phyloP scores from a whole-genome alignment of 768 basidiomycete species.

The Hericium alpestre region DNA sequence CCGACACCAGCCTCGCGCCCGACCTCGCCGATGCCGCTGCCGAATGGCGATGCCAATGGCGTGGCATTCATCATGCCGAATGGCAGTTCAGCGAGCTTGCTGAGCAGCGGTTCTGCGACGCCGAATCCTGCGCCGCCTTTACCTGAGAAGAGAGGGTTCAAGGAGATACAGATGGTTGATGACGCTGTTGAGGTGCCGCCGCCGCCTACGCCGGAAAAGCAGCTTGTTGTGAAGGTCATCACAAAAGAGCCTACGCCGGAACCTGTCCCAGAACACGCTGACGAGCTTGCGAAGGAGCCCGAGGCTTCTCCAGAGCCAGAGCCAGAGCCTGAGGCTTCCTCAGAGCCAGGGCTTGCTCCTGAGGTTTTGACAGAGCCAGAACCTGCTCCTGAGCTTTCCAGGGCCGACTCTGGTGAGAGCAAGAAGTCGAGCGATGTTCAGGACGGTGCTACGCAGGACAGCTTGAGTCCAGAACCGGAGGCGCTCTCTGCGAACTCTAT shows the following conservation, averaged over 20 bases:
- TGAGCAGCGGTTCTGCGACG: constrained; percentile 14
- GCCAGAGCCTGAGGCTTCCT: neutral
- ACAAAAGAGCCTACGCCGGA: neutral
- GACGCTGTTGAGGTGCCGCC: neutral
- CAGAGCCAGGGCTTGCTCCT: too few species aligned
- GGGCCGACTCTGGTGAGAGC: too few species aligned
- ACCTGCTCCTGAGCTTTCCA: too few species aligned
- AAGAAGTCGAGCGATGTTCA: too few species aligned
- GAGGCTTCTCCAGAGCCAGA: neutral
- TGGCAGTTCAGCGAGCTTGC: neutral
- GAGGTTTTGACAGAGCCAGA: too few species aligned
- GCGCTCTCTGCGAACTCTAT: too few species aligned
- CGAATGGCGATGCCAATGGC: neutral
- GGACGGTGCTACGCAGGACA: too few species aligned
- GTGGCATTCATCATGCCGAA: neutral
- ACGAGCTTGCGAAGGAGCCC: neutral
- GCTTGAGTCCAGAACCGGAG: too few species aligned
- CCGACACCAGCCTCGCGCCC: neutral
- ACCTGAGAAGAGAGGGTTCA: constrained; percentile 3
- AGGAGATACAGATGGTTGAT: neutral
- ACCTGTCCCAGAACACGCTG: neutral
- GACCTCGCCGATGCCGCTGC: neutral
- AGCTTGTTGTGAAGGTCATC: neutral
- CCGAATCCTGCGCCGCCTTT: constrained; percentile 17
- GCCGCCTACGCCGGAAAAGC: neutral